Conservation (phyloP, 1,284 basidiomycete genomes). For the Boletus semigastroideus region DNA sequence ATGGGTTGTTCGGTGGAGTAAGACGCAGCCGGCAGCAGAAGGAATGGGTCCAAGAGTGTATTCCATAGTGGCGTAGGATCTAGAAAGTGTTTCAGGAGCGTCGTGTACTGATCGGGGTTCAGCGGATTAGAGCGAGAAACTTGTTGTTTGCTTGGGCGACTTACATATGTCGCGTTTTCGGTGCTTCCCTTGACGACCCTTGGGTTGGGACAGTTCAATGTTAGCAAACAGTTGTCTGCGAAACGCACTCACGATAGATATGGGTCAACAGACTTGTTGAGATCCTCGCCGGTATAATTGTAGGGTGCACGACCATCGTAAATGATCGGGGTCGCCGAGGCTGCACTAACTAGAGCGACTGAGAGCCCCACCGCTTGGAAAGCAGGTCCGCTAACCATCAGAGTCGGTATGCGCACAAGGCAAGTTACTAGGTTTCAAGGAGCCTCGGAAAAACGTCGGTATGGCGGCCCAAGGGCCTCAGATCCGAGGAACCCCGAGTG, state of each 20-base stretch:
- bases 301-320: conserved; percentile 56
- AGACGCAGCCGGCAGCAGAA: not conserved
- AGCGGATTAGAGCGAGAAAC: too few species aligned
- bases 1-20: conserved; percentile 46
- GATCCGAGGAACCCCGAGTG: too few species aligned
- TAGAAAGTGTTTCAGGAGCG: conserved; percentile 39
- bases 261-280: conserved; percentile 48
- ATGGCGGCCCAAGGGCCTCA: too few species aligned
- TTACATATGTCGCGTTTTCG: conserved; percentile 47
- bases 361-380: too few species aligned
- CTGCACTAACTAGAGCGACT: not conserved
- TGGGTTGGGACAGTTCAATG: not conserved
- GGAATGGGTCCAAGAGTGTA: not conserved
- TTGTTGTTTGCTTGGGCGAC: not conserved
- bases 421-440: too few species aligned
- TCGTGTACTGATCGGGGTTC: conserved; percentile 44
- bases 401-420: too few species aligned
- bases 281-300: conserved; percentile 39
- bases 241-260: conserved; percentile 48
- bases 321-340: conserved; percentile 40
- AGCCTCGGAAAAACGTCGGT: too few species aligned
- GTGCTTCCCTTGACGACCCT: conserved; percentile 51
- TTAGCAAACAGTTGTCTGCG: too few species aligned
- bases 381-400: not conserved
- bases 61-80: conserved; percentile 52